Evolutionary conservation across 768 basidiomycete genomes (phyloP).

Genomic region (Phlegmacium glaucopus): DNA sequence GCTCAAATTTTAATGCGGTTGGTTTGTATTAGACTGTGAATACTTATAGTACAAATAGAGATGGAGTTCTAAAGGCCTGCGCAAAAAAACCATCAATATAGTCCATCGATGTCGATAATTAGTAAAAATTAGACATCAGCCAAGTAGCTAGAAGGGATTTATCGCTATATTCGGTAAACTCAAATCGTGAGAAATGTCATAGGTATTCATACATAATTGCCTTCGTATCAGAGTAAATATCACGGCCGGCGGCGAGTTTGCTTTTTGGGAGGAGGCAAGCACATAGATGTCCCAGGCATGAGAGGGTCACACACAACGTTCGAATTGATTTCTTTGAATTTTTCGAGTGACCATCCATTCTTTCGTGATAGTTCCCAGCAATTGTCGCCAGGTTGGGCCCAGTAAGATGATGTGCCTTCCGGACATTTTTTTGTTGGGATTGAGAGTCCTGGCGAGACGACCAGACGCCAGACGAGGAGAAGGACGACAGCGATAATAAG

Average conservation of each 20-base stretch:
- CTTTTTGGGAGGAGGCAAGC: slow-evolving; percentile 38
- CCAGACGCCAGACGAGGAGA: slow-evolving; percentile 61
- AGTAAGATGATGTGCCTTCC: slow-evolving; percentile 39
- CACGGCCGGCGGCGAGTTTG: slow-evolving; percentile 1
- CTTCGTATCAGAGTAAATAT: neutral
- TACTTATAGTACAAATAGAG: too few relatives aligned
- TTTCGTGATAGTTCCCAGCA: slow-evolving; percentile 61
- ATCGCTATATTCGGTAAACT: too few relatives aligned
- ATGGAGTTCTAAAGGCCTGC: too few relatives aligned
- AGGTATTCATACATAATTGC: too few relatives aligned
- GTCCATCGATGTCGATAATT: too few relatives aligned
- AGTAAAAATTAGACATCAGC: too few relatives aligned
- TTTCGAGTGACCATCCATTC: slow-evolving; percentile 48
- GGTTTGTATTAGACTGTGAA: too few relatives aligned
- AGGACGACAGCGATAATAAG: slow-evolving; percentile 62
- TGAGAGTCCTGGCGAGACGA: slow-evolving; percentile 39
- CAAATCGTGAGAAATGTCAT: too few relatives aligned
- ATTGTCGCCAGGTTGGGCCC: slow-evolving; percentile 55
- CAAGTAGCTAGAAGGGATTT: too few relatives aligned
- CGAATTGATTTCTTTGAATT: slow-evolving; percentile 49
- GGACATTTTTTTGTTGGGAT: slow-evolving; percentile 34
- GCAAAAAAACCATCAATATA: too few relatives aligned
- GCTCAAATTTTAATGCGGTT: too few relatives aligned
- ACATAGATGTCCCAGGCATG: slow-evolving; percentile 59
- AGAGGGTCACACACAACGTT: slow-evolving; percentile 53